Percentiles rank a stretch among this genome's conserved stretches.
Evolutionary conservation across 2,329 filamentous ascomycete species (phyloP).

Genomic region (Fusarium begoniae): DNA sequence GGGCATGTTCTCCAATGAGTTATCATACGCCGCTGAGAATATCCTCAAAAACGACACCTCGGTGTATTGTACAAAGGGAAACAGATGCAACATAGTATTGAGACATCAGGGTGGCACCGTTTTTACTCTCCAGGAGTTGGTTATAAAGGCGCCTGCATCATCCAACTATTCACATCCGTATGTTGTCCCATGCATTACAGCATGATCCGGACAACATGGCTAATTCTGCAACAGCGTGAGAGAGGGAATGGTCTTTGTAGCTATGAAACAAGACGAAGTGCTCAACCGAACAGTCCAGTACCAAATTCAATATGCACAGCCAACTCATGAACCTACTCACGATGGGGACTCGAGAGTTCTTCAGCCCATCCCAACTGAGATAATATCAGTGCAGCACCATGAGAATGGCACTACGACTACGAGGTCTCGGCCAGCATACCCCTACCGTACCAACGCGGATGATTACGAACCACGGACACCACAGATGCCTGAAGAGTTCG

Average conservation of each 20-base stretch:
- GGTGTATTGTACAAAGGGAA: constrained; percentile 91
- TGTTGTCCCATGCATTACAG: constrained; percentile 50
- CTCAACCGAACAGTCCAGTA: constrained; percentile 78
- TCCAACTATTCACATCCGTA: constrained; percentile 86
- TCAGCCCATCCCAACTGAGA: constrained; percentile 44
- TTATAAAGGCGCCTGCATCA: constrained; percentile 84
- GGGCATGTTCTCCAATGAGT: constrained; percentile 72
- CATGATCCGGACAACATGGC: constrained; percentile 16
- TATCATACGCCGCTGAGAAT: constrained; percentile 77
- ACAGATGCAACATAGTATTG: constrained; percentile 86
- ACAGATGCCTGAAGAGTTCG: constrained; percentile 67
- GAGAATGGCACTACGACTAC: constrained; percentile 61
- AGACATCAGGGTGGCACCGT: constrained; percentile 81
- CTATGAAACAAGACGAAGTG: constrained; percentile 84
- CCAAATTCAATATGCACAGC: constrained; percentile 70
- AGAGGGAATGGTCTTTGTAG: constrained; percentile 91
- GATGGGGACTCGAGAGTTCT: constrained; percentile 31
- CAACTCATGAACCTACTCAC: constrained; percentile 24
- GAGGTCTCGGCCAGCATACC: constrained; percentile 55
- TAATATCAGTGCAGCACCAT: constrained; percentile 63
- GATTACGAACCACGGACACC: constrained; percentile 59
- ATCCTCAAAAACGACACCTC: constrained; percentile 83
- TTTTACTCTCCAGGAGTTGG: constrained; percentile 84
- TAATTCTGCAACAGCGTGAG: constrained; percentile 69
- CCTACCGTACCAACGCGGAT: constrained; percentile 52